phyloP scores from a whole-genome alignment of 1,284 basidiomycete genomes.

The Ceratobasidium sp. region DNA sequence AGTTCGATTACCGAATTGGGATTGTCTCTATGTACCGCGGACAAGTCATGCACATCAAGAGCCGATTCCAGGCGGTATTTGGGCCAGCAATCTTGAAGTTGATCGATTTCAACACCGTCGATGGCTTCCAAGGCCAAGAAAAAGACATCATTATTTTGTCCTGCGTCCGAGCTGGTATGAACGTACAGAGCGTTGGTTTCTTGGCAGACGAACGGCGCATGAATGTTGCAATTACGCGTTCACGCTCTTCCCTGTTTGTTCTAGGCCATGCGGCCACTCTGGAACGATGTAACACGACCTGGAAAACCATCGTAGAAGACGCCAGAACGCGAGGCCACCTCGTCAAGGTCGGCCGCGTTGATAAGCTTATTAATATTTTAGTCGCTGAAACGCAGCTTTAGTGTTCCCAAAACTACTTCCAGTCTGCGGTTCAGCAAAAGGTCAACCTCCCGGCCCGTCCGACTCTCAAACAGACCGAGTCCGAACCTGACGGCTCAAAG shows the following conservation, averaged over 20 bases:
- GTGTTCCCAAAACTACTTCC: slow-evolving; percentile 17
- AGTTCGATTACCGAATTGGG: slow-evolving; percentile 86
- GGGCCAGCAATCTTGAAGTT: slow-evolving; percentile 77
- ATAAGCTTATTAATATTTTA: neutral
- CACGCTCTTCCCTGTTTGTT: slow-evolving; percentile 93
- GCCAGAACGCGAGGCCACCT: slow-evolving; percentile 67
- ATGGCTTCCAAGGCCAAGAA: slow-evolving; percentile 98
- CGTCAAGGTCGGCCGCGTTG: slow-evolving; percentile 57
- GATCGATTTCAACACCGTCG: slow-evolving; percentile 97
- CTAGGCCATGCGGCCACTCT: slow-evolving; percentile 91
- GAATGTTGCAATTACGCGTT: slow-evolving; percentile 98
- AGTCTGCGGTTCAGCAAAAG: slow-evolving; percentile 1
- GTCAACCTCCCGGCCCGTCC: neutral
- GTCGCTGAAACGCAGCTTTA: neutral
- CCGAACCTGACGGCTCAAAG: slow-evolving; percentile 1
- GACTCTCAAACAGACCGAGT: neutral
- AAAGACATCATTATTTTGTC: slow-evolving; percentile 97
- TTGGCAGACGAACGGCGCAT: slow-evolving; percentile 87
- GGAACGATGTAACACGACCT: slow-evolving; percentile 83
- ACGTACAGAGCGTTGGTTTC: slow-evolving; percentile 87
- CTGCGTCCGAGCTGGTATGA: slow-evolving; percentile 91
- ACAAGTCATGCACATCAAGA: slow-evolving; percentile 84
- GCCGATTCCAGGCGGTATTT: slow-evolving; percentile 78
- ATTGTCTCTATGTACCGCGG: slow-evolving; percentile 97
- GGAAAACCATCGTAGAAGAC: slow-evolving; percentile 83